Percentiles rank a stretch among this genome's conserved stretches.
Conservation (phyloP, 2,329 filamentous ascomycete species). For the Paradendryphiella salina region DNA sequence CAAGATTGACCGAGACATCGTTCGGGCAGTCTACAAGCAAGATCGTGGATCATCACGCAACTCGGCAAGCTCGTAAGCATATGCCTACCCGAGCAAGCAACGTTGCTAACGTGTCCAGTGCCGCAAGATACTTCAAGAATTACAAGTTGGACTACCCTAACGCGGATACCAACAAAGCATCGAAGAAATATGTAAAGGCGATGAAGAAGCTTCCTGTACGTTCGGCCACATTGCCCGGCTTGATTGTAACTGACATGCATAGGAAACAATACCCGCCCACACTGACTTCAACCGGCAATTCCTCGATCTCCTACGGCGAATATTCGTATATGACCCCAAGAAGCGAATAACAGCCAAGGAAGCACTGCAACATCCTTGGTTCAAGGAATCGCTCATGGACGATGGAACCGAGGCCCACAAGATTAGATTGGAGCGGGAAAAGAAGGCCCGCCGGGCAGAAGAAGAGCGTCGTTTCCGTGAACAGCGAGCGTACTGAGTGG, state of each 20-base stretch:
- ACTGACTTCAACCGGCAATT: conserved; percentile 65
- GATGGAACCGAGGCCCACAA: conserved; percentile 67
- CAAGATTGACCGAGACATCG: conserved; percentile 59
- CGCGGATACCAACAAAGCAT: conserved; percentile 64
- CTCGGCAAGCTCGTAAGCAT: conserved; percentile 59
- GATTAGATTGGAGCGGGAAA: conserved; percentile 55
- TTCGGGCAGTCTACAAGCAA: conserved; percentile 57
- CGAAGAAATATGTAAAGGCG: conserved; percentile 68
- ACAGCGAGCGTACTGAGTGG: conserved; percentile 27
- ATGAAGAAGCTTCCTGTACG: conserved; percentile 66
- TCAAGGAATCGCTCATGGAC: conserved; percentile 65
- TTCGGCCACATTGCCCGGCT: conserved; percentile 3
- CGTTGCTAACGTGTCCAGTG: conserved; percentile 38
- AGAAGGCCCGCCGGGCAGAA: conserved; percentile 40
- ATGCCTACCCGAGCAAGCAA: neutral
- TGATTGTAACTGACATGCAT: conserved; percentile 13
- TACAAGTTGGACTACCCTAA: conserved; percentile 66
- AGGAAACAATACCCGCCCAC: conserved; percentile 66
- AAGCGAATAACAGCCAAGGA: conserved; percentile 66
- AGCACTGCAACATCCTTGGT: conserved; percentile 68
- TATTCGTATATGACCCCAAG: conserved; percentile 69
- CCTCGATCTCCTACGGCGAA: conserved; percentile 63
- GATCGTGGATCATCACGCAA: conserved; percentile 55
- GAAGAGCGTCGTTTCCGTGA: conserved; percentile 39
- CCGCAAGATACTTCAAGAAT: conserved; percentile 57